phyloP scores from a whole-genome alignment of 306 rosid genomes.

The Pyrus communis region DNA sequence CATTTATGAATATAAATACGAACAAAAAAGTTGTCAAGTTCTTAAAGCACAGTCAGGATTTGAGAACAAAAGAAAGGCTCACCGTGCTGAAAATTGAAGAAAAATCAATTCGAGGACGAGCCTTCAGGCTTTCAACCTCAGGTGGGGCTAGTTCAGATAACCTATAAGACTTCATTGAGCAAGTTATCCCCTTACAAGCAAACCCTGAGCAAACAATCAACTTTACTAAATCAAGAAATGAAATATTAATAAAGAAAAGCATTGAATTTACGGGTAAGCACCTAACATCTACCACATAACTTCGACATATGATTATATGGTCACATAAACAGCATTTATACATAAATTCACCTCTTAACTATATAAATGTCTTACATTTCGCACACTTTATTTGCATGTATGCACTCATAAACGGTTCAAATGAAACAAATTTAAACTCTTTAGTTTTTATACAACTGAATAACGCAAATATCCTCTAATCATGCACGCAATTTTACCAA shows the following conservation, averaged over 20 bases:
- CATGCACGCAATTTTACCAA: neutral
- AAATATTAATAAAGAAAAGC: neutral
- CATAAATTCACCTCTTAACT: neutral
- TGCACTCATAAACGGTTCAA: neutral
- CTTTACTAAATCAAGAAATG: neutral
- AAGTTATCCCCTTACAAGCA: slow-evolving; percentile 28
- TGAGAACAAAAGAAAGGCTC: slow-evolving; percentile 1
- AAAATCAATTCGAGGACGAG: slow-evolving; percentile 92
- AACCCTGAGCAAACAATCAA: slow-evolving; percentile 22
- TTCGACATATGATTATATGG: neutral
- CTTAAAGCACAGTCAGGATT: neutral
- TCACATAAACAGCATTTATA: neutral
- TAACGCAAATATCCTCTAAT: neutral
- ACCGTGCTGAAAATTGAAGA: slow-evolving; percentile 75
- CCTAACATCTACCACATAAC: neutral
- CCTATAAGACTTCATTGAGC: slow-evolving; percentile 67
- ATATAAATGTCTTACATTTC: neutral
- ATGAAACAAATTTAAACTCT: neutral
- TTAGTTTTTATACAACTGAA: neutral
- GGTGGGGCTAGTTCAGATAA: slow-evolving; percentile 56
- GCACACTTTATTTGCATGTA: neutral
- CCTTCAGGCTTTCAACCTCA: slow-evolving; percentile 64
- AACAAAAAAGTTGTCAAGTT: neutral
- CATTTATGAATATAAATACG: neutral
- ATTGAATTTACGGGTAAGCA: neutral